These are phyloP conservation scores for Phtheirospermum japonicum DNA, from an alignment of 257 asterid genomes.

Conservation along the genomic window DNA sequence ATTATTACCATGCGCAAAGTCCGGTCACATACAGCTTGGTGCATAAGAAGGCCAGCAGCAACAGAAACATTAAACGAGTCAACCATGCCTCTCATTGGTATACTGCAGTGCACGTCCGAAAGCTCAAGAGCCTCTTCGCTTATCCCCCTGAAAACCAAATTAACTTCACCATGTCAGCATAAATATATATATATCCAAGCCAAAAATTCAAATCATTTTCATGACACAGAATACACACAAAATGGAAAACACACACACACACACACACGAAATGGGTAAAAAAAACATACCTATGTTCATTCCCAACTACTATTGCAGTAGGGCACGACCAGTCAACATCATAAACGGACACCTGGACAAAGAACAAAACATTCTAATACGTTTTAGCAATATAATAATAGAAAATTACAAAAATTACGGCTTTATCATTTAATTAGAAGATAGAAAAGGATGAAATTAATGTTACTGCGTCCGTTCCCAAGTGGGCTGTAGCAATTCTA, in stretches of 20 bases:
- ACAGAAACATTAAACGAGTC: constrained; percentile 96
- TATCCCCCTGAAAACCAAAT: constrained; percentile 65
- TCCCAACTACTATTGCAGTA: constrained; percentile 91
- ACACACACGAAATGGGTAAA: too few species aligned
- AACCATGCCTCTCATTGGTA: constrained; percentile 97
- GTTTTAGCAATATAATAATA: constrained; percentile 2
- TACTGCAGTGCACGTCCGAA: constrained; percentile 83
- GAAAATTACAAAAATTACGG: background rate
- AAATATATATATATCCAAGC: background rate
- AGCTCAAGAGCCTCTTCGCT: constrained; percentile 75
- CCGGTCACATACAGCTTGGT: constrained; percentile 83
- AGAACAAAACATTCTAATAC: constrained; percentile 10
- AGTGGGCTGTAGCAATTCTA: constrained; percentile 80
- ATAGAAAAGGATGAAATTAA: background rate
- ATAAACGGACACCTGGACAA: constrained; percentile 70
- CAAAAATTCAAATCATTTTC: background rate
- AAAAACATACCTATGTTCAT: constrained; percentile 57
- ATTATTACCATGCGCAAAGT: constrained; percentile 64
- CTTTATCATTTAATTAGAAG: background rate
- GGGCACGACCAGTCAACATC: constrained; percentile 94
- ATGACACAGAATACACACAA: background rate
- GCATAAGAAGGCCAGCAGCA: constrained; percentile 97
- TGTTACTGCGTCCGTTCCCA: constrained; percentile 68
- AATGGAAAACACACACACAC: too few species aligned
- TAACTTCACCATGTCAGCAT: constrained; percentile 24